Conservation (phyloP, 2,329 filamentous ascomycete species). For the Mollisia scopiformis region DNA sequence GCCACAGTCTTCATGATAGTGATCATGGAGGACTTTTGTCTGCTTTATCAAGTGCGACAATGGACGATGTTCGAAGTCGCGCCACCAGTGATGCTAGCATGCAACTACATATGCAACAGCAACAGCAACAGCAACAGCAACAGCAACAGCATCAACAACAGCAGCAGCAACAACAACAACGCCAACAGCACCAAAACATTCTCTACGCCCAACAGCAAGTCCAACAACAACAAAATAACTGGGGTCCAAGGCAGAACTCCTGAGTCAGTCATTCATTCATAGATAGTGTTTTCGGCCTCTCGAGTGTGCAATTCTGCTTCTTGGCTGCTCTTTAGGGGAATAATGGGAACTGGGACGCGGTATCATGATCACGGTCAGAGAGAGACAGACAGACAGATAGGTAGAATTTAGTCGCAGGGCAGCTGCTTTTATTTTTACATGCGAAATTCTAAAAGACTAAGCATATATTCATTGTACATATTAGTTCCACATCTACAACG, state of each 20-base stretch:
- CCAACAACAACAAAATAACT: no score
- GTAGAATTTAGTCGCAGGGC: not conserved
- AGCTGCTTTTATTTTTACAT: no score
- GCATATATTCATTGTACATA: not conserved
- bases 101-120: slow-evolving; percentile 15
- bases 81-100: slow-evolving; percentile 22
- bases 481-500: not conserved
- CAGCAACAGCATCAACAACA: slow-evolving; percentile 11
- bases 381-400: not conserved
- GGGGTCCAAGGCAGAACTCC: not conserved
- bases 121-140: slow-evolving; percentile 20
- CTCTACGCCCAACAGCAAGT: not conserved
- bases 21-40: slow-evolving; percentile 8
- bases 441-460: not conserved
- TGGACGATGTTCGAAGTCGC: slow-evolving; percentile 24
- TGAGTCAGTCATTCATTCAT: not conserved
- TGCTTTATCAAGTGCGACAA: slow-evolving; percentile 12
- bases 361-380: not conserved
- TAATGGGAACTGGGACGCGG: not conserved
- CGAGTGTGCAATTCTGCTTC: not conserved
- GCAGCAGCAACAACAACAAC: not conserved
- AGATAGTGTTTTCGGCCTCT: not conserved
- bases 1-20: slow-evolving; percentile 8
- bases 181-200: not conserved
- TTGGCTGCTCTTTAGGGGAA: not conserved